Evolutionary conservation across 2,329 filamentous ascomycete genomes (phyloP), one percentile per base, ranked within the genome.

Genomic region (Diaporthe sp.): DNA sequence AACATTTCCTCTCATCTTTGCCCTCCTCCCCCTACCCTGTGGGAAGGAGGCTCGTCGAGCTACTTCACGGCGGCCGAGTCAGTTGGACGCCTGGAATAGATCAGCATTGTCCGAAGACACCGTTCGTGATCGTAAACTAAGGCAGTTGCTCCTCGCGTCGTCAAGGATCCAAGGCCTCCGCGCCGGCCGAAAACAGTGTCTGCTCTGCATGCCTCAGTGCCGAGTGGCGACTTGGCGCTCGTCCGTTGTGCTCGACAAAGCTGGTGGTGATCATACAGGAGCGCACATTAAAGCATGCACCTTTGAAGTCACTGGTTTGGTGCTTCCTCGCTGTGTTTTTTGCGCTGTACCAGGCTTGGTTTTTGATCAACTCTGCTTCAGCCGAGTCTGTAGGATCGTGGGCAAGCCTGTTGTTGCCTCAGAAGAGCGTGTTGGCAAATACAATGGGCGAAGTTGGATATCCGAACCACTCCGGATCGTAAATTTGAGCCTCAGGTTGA

Each of bases 191-290:
- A 34, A 49, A 55, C 49, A 22, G 17, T 22, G 34, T 42, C 65
- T 55, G 65, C 49, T 69, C 44, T 39, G 46, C 22, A 39, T 59
- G 42, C 70, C 57, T 42, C 31, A 53, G 31, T 55, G 58, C 49
- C 70, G 59, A 49, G 44, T 53, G 70, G 46, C 59, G 31, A 62
- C 55, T 51, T 62, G 44, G 70, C 34, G 34, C 28, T 65, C 39
- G 44, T 51, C 31, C 53, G 57, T 62, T 49, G 17, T n/a, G 44
- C 46, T 37, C 57, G 58, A 25, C 15, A 73, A 51, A 31, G 55
- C 42, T 73, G 70, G 22, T 19, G 70, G 34, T 53, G 70, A 73
- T 73, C 70, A 73, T 53, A 73, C 70, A 73, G 58, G 70, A 62
- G 65, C 49, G 59, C 58, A 73, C 46, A 42, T 37, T 19, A 73